These are phyloP conservation scores for Melocanna baccifera DNA, from an alignment of 176 grass and related monocot species.

Conservation along the genomic window DNA sequence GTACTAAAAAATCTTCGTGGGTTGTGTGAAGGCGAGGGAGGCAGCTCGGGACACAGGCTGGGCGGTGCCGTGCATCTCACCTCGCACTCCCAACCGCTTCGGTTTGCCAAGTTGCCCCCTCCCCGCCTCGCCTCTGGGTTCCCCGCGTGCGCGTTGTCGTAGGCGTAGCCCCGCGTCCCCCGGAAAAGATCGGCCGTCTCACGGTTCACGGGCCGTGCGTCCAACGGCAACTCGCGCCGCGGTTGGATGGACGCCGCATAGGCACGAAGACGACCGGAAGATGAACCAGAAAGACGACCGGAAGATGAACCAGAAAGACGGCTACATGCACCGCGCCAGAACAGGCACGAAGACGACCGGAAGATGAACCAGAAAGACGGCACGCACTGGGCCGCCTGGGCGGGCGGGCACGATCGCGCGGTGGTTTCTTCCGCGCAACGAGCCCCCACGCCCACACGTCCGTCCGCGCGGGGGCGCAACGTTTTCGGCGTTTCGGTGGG, in stretches of 20 bases:
- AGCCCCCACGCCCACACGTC: not conserved
- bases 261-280: slow-evolving; percentile 14
- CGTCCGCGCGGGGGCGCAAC: not conserved
- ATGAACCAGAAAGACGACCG: not conserved
- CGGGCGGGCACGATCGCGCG: not conserved
- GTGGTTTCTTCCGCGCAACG: slow-evolving; percentile 6
- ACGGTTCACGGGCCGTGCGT: not conserved
- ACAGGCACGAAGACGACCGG: slow-evolving; percentile 25
- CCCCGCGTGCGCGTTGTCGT: too few species aligned
- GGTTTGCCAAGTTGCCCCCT: not conserved
- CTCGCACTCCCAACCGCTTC: slow-evolving; percentile 8
- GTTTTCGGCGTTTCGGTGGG: not conserved
- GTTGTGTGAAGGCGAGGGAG: not conserved
- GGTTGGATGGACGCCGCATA: not conserved
- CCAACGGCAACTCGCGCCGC: not conserved
- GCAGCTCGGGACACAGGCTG: slow-evolving; percentile 25
- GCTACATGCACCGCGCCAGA: slow-evolving; percentile 11
- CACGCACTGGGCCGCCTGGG: not conserved
- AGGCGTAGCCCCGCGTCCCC: not conserved
- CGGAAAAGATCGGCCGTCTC: slow-evolving; percentile 11
- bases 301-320: not conserved
- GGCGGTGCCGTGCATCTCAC: slow-evolving; percentile 42
- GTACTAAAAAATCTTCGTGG: not conserved
- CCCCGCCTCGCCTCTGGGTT: too few species aligned
- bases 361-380: not conserved